These are phyloP conservation scores for Stachybotrys echinatus DNA, from an alignment of 2,329 filamentous ascomycete genomes.

Conservation along the genomic window DNA sequence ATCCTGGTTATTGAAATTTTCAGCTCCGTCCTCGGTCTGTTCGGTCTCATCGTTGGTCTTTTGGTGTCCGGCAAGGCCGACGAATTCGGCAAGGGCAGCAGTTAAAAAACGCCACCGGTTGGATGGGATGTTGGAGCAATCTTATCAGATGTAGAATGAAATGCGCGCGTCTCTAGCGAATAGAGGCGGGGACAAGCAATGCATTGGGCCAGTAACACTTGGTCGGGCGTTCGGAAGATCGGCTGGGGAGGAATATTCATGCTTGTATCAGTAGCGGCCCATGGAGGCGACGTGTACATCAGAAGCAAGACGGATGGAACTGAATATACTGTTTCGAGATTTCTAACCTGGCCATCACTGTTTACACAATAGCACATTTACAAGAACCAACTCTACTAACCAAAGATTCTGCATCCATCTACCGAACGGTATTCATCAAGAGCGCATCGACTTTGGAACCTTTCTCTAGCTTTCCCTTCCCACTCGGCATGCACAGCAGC, in stretches of 20 bases:
- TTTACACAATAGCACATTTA: no score
- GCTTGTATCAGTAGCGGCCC: conserved; percentile 27
- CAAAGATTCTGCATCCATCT: background rate
- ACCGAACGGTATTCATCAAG: conserved; percentile 52
- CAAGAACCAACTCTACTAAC: no score
- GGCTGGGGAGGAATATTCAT: conserved; percentile 22
- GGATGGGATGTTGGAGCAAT: background rate
- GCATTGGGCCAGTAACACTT: conserved; percentile 31
- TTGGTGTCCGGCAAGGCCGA: conserved; percentile 78
- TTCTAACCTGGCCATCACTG: no score
- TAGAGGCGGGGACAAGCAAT: conserved; percentile 17
- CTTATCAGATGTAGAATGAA: background rate
- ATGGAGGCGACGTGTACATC: conserved; percentile 27
- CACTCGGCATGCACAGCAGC: conserved; percentile 67
- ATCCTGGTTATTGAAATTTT: conserved; percentile 99
- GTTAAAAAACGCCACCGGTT: background rate
- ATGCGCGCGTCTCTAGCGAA: conserved; percentile 7
- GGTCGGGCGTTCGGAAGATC: conserved; percentile 36
- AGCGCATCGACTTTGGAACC: conserved; percentile 72
- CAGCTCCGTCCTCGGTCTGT: conserved; percentile 92
- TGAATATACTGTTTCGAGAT: conserved; percentile 15
- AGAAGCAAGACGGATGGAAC: conserved; percentile 16
- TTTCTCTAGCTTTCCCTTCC: conserved; percentile 58
- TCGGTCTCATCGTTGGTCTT: conserved; percentile 91
- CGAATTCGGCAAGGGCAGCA: conserved; percentile 53